phyloP scores from a whole-genome alignment of 2,329 filamentous ascomycete species.

The Akanthomyces dipterigenus region DNA sequence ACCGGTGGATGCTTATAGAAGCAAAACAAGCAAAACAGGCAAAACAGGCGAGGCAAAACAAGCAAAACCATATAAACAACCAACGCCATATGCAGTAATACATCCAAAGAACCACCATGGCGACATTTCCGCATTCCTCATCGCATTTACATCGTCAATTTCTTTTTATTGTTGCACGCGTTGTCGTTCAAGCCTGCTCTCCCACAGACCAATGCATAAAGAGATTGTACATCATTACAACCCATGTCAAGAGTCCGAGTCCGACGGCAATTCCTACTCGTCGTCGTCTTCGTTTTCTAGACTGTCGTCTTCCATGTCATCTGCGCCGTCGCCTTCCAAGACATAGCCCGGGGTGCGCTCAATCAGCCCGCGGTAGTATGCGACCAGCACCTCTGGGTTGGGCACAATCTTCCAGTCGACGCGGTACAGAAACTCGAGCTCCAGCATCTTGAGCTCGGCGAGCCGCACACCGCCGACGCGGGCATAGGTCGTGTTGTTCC shows the following conservation, averaged over 20 bases:
- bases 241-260: neutral
- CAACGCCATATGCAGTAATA: neutral
- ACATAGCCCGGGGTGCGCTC: slow-evolving; percentile 54
- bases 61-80: neutral
- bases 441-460: slow-evolving; percentile 80
- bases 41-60: neutral
- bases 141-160: neutral
- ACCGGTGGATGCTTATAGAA: neutral
- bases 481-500: slow-evolving; percentile 96
- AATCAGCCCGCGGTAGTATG: slow-evolving; percentile 87
- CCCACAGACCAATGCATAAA: neutral
- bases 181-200: too few relatives aligned
- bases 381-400: slow-evolving; percentile 84
- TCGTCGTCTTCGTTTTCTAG: neutral
- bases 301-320: slow-evolving; percentile 17
- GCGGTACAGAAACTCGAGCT: slow-evolving; percentile 86
- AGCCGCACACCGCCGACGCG: slow-evolving; percentile 88
- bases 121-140: neutral
- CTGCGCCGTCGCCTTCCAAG: slow-evolving; percentile 33
- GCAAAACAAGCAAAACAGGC: neutral
- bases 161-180: neutral
- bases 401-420: slow-evolving; percentile 97
- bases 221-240: neutral
- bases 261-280: neutral
- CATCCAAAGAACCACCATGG: neutral